Percentiles rank a stretch among this genome's conserved stretches.
phyloP scores from a whole-genome alignment of 768 basidiomycete genomes.

The Lentinula detonsa region DNA sequence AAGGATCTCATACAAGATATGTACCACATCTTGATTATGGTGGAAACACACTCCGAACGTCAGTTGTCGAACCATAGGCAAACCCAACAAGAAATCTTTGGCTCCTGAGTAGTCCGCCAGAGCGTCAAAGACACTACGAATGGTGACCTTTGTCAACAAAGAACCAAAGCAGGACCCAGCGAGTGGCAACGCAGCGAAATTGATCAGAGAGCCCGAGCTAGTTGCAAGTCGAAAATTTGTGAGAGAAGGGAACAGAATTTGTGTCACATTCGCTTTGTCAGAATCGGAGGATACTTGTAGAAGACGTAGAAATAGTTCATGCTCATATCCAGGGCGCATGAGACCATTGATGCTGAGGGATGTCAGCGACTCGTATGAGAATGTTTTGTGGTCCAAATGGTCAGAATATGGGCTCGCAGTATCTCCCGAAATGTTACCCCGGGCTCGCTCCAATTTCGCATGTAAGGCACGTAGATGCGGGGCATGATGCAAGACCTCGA shows the following conservation, averaged over 20 bases:
- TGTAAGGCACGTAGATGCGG: neutral
- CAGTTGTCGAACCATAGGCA: neutral
- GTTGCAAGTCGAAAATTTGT: neutral
- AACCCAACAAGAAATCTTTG: neutral
- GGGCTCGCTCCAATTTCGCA: neutral
- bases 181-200: neutral
- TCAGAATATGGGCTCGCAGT: neutral
- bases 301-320: neutral
- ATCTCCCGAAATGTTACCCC: neutral
- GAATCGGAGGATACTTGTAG: neutral
- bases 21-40: neutral
- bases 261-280: neutral
- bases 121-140: neutral
- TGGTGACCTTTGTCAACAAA: neutral
- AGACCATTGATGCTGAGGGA: neutral
- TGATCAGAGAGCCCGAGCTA: neutral
- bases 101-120: neutral
- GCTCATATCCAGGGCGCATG: neutral
- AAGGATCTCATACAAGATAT: neutral
- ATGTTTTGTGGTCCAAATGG: neutral
- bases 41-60: neutral
- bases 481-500: neutral
- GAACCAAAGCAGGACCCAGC: neutral
- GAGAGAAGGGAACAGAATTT: neutral
- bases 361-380: neutral